Evolutionary conservation across 108 stramenopile species (phyloP).

Genomic region (Cyclostephanos tholiformis): DNA sequence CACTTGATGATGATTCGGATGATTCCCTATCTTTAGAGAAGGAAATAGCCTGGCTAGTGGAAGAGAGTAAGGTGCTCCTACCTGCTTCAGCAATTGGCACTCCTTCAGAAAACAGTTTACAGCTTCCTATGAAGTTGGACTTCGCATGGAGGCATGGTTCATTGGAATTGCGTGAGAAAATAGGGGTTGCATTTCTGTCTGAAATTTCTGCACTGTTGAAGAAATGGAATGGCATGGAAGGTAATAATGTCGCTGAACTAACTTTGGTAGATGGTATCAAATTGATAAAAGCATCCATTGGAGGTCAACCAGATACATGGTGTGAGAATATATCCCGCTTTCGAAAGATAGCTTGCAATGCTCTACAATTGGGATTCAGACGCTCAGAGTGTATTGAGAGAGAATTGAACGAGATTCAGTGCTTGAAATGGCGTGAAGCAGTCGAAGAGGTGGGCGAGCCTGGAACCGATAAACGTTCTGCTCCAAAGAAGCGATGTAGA

Average conservation of each 20-base stretch:
- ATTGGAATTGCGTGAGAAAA: conserved; percentile 18
- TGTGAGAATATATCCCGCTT: conserved; percentile 8
- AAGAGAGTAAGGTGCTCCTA: conserved; percentile 32
- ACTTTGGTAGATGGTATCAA: conserved; percentile 1
- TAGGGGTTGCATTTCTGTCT: background rate
- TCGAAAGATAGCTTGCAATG: conserved; percentile 22
- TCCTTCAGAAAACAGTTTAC: conserved; percentile 11
- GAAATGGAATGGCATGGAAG: background rate
- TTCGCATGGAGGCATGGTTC: conserved; percentile 33
- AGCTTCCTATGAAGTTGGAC: background rate
- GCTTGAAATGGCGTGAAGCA: conserved; percentile 10
- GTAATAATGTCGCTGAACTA: background rate
- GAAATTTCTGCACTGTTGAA: conserved; percentile 2
- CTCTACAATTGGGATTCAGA: conserved; percentile 30
- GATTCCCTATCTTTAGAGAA: conserved; percentile 6
- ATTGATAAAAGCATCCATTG: background rate
- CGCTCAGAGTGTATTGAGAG: conserved; percentile 24
- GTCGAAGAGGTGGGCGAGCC: conserved; percentile 28
- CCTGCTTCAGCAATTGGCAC: conserved; percentile 1
- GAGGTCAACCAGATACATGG: background rate
- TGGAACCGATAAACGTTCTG: conserved; percentile 2
- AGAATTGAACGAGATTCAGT: conserved; percentile 21
- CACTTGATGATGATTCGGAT: conserved; percentile 28
- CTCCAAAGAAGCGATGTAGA: background rate
- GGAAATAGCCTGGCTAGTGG: conserved; percentile 43